Conservation (phyloP, 164 flowering plant genomes). For the Kingdonia uniflora region DNA sequence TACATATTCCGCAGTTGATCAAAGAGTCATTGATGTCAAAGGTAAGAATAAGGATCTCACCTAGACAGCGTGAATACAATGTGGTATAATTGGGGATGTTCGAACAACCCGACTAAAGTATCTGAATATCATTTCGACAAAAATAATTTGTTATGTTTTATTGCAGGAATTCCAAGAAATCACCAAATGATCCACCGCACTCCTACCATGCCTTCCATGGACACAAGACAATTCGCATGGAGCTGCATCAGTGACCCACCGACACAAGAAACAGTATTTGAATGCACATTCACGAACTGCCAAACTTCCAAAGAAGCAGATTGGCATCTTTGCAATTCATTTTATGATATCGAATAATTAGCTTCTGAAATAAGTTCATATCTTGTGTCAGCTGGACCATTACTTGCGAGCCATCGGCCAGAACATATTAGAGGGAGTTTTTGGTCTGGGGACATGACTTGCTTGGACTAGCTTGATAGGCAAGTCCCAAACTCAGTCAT, state of each 20-base stretch:
- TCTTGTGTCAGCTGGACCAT: conserved; percentile 24
- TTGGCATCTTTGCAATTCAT: conserved; percentile 22
- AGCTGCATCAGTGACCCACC: conserved; percentile 6
- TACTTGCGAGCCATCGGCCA: conserved; percentile 10
- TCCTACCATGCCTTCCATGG: conserved; percentile 18
- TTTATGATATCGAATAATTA: conserved; percentile 26
- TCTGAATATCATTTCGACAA: background rate
- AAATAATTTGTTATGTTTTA: background rate
- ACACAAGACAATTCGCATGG: conserved; percentile 15
- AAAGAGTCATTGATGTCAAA: conserved; percentile 3
- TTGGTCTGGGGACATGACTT: conserved; percentile 27
- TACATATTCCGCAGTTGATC: conserved; percentile 2
- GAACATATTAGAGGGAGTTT: conserved; percentile 5
- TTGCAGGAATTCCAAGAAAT: conserved; percentile 16
- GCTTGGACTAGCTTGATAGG: conserved; percentile 31
- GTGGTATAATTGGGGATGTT: no score
- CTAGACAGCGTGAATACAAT: no score
- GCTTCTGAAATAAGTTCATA: conserved; percentile 12
- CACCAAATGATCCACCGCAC: conserved; percentile 16
- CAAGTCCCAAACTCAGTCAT: conserved; percentile 26
- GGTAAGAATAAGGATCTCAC: background rate
- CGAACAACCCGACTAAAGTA: no score
- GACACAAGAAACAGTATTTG: conserved; percentile 11
- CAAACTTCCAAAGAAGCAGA: conserved; percentile 1
- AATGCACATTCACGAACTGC: background rate